Evolutionary conservation across 768 basidiomycete genomes (phyloP).

Genomic region (Termitomyces sp.): DNA sequence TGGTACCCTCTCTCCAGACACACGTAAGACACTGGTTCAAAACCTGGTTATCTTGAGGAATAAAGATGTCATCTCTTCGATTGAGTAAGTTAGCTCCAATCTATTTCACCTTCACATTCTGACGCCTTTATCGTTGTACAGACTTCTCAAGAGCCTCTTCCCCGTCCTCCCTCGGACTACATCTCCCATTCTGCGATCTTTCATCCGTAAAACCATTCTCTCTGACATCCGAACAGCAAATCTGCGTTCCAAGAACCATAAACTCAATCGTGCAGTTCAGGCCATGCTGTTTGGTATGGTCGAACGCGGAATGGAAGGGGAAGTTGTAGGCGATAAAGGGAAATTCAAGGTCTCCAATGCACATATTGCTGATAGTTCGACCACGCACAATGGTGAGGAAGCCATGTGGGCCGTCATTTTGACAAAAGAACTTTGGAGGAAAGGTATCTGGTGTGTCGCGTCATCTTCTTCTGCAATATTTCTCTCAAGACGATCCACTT

Average conservation of each 20-base stretch:
- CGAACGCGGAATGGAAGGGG: conserved; percentile 83
- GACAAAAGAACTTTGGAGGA: conserved; percentile 92
- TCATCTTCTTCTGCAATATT: not conserved
- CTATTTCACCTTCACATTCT: conserved; percentile 2
- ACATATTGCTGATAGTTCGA: conserved; percentile 33
- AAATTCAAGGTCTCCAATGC: conserved; percentile 48
- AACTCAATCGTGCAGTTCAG: conserved; percentile 93
- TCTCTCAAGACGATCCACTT: not conserved
- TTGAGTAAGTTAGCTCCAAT: conserved; percentile 61
- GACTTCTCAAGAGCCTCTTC: conserved; percentile 87
- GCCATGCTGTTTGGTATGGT: conserved; percentile 96
- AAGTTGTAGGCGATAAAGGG: conserved; percentile 82
- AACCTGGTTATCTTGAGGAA: conserved; percentile 92
- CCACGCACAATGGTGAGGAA: conserved; percentile 62
- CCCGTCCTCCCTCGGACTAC: conserved; percentile 94
- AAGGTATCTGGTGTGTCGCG: conserved; percentile 71
- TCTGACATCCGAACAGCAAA: conserved; percentile 93
- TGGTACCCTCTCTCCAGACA: conserved; percentile 71
- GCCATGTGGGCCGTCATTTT: conserved; percentile 97
- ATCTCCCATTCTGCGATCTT: conserved; percentile 75
- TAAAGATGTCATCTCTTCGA: conserved; percentile 87
- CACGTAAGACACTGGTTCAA: conserved; percentile 80
- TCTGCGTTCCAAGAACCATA: conserved; percentile 84
- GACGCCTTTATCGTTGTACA: conserved; percentile 25
- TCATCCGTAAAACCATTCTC: conserved; percentile 91